These are phyloP conservation scores for Serendipita sp. DNA, from an alignment of 768 basidiomycete species.

Conservation along the genomic window DNA sequence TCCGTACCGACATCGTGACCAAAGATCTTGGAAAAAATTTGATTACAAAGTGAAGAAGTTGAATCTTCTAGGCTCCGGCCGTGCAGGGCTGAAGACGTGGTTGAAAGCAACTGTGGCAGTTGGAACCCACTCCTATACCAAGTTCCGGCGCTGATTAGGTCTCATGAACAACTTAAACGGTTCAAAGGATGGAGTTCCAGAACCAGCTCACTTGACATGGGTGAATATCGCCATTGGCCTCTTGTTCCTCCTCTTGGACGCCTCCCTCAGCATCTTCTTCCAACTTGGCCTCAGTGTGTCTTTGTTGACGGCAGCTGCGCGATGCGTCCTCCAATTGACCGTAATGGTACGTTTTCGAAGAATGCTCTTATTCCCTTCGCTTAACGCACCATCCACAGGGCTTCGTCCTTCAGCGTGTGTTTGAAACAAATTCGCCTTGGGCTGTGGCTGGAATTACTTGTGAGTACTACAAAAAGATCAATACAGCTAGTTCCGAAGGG, in stretches of 20 bases:
- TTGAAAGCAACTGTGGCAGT: no score
- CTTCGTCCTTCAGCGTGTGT: constrained; percentile 51
- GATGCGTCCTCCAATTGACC: constrained; percentile 67
- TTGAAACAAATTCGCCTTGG: constrained; percentile 59
- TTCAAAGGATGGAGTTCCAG: neutral
- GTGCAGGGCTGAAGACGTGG: no score
- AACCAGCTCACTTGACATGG: constrained; percentile 35
- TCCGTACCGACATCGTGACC: no score
- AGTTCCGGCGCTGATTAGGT: no score
- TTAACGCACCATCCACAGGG: neutral
- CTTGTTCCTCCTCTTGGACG: constrained; percentile 59
- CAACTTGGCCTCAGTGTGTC: constrained; percentile 53
- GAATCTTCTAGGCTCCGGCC: no score
- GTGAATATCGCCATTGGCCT: constrained; percentile 62
- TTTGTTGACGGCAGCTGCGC: constrained; percentile 48
- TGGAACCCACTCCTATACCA: no score
- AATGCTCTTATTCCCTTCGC: neutral
- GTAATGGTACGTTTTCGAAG: constrained; percentile 34
- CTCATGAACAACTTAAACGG: no score
- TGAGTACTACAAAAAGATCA: constrained; percentile 24
- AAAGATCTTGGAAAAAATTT: no score
- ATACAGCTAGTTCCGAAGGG: neutral
- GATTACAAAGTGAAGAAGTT: no score
- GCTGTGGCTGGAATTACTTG: constrained; percentile 57
- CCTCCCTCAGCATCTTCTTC: constrained; percentile 44